Evolutionary conservation across 371 early-diverging fungal species (phyloP).

Genomic region (Globomyces sp.): DNA sequence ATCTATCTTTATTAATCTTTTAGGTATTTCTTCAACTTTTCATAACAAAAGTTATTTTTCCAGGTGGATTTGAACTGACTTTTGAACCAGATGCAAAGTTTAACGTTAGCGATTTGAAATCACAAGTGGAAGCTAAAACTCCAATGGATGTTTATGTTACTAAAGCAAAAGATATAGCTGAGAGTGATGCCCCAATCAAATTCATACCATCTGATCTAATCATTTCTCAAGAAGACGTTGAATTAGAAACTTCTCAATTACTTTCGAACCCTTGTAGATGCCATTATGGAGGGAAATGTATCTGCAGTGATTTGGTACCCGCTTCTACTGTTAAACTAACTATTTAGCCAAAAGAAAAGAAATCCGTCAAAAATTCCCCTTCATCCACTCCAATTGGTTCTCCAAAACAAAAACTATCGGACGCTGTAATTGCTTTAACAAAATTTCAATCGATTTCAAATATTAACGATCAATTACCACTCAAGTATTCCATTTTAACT

Average conservation of each 20-base stretch:
- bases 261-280: conserved; percentile 11
- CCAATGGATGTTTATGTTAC: conserved; percentile 1
- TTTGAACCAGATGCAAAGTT: conserved; percentile 4
- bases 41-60: background rate
- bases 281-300: conserved; percentile 14
- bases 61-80: background rate
- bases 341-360: too few relatives aligned
- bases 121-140: background rate
- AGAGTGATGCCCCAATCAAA: background rate
- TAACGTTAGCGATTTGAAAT: background rate
- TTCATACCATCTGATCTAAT: conserved; percentile 1
- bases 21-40: background rate
- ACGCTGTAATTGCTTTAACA: too few relatives aligned
- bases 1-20: background rate
- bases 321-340: too few relatives aligned
- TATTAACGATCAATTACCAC: too few relatives aligned
- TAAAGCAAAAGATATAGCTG: background rate
- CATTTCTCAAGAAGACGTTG: background rate
- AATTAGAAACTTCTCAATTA: background rate
- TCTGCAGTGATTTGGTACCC: background rate
- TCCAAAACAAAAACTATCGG: too few relatives aligned
- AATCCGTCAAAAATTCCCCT: too few relatives aligned
- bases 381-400: too few relatives aligned
- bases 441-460: too few relatives aligned
- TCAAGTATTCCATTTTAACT: too few relatives aligned